A percentile compares a stretch with the other conserved stretches of the same genome.
These are phyloP conservation scores for Graphium sp. DNA, from an alignment of 2,329 filamentous ascomycete genomes.

Conservation along the genomic window DNA sequence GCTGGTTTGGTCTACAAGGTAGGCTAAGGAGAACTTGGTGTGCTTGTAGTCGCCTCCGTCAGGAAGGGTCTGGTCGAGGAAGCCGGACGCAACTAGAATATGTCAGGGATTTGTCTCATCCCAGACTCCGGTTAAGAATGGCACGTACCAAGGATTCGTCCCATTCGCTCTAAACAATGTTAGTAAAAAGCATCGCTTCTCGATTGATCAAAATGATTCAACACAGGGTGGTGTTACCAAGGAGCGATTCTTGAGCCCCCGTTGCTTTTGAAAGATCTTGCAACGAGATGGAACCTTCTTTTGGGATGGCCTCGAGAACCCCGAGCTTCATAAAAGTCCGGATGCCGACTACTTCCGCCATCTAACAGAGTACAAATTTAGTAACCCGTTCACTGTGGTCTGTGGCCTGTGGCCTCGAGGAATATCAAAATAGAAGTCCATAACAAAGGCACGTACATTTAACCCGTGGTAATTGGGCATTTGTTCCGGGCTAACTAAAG, in stretches of 20 bases:
- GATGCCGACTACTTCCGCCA: constrained; percentile 13
- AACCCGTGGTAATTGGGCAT: constrained; percentile 15
- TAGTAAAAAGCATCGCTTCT: too few species aligned
- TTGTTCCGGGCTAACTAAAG: constrained; percentile 12
- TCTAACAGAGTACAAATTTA: constrained; percentile 9
- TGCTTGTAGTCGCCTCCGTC: constrained; percentile 13
- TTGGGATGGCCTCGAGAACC: constrained; percentile 13
- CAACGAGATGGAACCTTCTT: constrained; percentile 11
- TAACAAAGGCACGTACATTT: constrained; percentile 9
- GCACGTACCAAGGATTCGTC: constrained; percentile 10
- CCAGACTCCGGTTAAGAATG: too few species aligned
- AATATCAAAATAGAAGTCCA: too few species aligned
- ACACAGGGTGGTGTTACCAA: constrained; percentile 8
- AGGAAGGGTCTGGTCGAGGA: constrained; percentile 12
- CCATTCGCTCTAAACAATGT: constrained; percentile 11
- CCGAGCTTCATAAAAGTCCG: constrained; percentile 14
- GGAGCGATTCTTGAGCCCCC: constrained; percentile 20
- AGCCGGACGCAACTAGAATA: constrained; percentile 12
- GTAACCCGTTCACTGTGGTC: not conserved
- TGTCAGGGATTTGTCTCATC: too few species aligned
- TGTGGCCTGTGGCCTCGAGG: too few species aligned
- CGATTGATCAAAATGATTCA: not conserved
- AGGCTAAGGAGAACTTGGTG: constrained; percentile 14
- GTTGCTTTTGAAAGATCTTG: constrained; percentile 11
- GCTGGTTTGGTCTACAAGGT: constrained; percentile 10